Evolutionary conservation across 768 basidiomycete genomes (phyloP), one percentile per base, ranked within the genome.

Genomic region (Boletus rubropictus): DNA sequence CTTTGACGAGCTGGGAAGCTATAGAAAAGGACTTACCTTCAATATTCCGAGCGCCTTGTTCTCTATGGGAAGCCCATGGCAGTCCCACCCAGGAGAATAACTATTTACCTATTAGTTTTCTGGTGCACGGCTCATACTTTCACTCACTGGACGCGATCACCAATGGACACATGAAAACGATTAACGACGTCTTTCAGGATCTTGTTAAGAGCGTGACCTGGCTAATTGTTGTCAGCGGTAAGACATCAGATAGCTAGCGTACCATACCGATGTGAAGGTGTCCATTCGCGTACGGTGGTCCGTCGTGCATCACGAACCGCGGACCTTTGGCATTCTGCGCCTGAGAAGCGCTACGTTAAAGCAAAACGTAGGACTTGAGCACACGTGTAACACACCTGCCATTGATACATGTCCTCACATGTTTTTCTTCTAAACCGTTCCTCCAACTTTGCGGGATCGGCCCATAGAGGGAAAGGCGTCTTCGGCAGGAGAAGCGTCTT

Each of bases 241-340:
- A 31, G 28, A n/a, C n/a, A 2, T 22, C 14, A 25, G 22, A 24
- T 18, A 27, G 28, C 10, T 3, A 37, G 24, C 22, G 17, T 32
- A 24, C 39, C 69, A 50, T 53, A 95, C 94, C 95, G 74, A 94
- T 93, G 62, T 99, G 95, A 34, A 99, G 70, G 62, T 89, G 80
- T 0, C 96, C 96, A 61, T 99, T 99, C 2, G 95, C 95, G 60
- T 98, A 98, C 0, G 96, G 96, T 27, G 95, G 95, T 0, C 95
- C 96, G 64, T 99, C 95, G 54, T 95, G 93, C 42, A 94, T 72
- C 11, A 96, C 84, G 58, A 93, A 98, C 25, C 81, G 60, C 1
- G 82, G 79, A 3, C 87, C 78, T 28, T 75, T 69, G 11, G 72
- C 78, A 57, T 87, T 81, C 51, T 81, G 69, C 68, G 73, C 77